Conservation (phyloP, 192 early-diverging fungal genomes). For the Backusella liffmaniae region DNA sequence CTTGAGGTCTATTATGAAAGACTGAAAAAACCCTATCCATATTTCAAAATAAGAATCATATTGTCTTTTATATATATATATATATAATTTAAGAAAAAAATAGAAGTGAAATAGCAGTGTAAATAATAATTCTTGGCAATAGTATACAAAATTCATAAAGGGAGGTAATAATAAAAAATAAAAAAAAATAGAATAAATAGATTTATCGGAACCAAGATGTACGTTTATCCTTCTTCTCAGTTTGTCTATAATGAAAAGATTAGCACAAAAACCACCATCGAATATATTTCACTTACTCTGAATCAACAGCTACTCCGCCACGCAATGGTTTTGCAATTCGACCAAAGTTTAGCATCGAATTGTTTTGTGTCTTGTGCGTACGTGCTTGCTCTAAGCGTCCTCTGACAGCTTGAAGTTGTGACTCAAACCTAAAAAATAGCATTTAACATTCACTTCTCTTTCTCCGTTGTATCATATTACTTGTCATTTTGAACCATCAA, state of each 20-base stretch:
- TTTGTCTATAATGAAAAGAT: background rate
- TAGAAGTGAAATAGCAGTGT: background rate
- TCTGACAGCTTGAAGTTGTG: conserved; percentile 72
- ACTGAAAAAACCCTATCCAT: background rate
- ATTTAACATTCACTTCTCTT: background rate
- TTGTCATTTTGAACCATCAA: conserved; percentile 70
- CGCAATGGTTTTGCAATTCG: conserved; percentile 88
- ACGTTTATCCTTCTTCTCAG: background rate
- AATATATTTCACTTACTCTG: background rate
- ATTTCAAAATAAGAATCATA: background rate
- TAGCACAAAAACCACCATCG: background rate
- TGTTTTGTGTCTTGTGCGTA: conserved; percentile 37
- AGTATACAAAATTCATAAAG: background rate
- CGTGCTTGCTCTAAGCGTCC: conserved; percentile 79
- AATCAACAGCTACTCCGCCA: conserved; percentile 54
- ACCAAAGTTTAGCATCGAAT: conserved; percentile 34
- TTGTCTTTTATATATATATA: background rate
- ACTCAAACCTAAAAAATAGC: conserved; percentile 61
- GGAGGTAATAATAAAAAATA: background rate
- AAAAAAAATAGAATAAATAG: background rate
- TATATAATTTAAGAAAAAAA: background rate
- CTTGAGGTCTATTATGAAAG: no score
- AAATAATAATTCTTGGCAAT: conserved; percentile 2
- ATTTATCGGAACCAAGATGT: conserved; percentile 1
- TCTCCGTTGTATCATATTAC: conserved; percentile 23